Base-by-base conservation (phyloP, 1,284 basidiomycete genomes). In the Butyriboletus appendiculatus region DNA sequence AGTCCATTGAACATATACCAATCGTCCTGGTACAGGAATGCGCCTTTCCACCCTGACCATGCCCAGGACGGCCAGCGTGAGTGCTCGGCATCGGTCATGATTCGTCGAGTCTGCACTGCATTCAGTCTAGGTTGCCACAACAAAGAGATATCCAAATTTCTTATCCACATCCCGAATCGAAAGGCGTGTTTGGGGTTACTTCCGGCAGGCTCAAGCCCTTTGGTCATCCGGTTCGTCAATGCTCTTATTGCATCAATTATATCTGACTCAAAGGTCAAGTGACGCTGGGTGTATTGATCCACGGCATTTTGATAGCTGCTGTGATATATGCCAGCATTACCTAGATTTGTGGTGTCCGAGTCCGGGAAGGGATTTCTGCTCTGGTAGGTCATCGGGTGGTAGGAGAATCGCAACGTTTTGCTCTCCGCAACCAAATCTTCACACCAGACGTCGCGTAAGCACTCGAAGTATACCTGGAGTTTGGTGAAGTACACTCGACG, bases 11-110 rank as follows among this genome's bases (percentile, higher is more conserved):
- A 16, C 42, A 62, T 20, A 5, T 44, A 32, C 10, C 32, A 39
- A 37, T 51, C 45, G 20, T 37, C 26, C 14, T 38, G 42, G 8
- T 63, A 63, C 14, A 43, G 46, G 10, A 49, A 50, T 11, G 62
- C 62, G 22, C 60, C 64, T 20, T 50, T 62, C 64, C 62, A 63
- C 4, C 57, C 62, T 4, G 64, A 51, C 60, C 62, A 63, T 10
- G 64, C 58, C 64, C 64, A 63, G 16, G 60, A 62, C 4, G 60
- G 64, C 40, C 49, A 64, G 34, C 18, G 20, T 3, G 55, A 24
- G 46, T 33, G 26, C 20, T 18, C 16, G 1, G 20, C 18, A 12
- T n/a, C 4, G 16, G 43, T 34, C 4, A 8, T 15, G 37, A 22
- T 20, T 5, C 58, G 58, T 33, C 58, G 56, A 9, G 46, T 49